A percentile compares a stretch with the other conserved stretches of the same genome.
Conservation (phyloP, 2,329 filamentous ascomycete species). For the Leptographium galeiforme region DNA sequence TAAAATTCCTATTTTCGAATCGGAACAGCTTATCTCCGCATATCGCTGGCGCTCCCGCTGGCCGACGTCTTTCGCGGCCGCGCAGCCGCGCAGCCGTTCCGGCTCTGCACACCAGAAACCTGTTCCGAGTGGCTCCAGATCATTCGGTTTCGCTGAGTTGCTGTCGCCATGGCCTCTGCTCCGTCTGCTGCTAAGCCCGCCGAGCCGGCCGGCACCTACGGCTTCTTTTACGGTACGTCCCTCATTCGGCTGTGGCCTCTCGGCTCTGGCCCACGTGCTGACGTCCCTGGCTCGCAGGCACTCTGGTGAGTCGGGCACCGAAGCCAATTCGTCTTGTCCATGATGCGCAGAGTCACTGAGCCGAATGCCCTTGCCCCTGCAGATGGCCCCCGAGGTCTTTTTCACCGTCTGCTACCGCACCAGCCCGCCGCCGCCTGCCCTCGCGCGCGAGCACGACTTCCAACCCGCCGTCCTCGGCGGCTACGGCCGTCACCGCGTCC, state of each 20-base stretch:
- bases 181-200: background rate
- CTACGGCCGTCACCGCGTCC: conserved; percentile 59
- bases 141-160: background rate
- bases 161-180: background rate
- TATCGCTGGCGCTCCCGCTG: background rate
- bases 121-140: too few species aligned
- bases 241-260: too few species aligned
- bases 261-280: background rate
- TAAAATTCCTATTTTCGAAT: background rate
- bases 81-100: too few species aligned
- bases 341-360: too few species aligned
- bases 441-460: conserved; percentile 45
- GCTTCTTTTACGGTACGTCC: conserved; percentile 43
- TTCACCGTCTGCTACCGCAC: conserved; percentile 67
- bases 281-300: conserved; percentile 23
- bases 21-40: background rate
- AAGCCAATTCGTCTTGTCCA: background rate
- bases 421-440: conserved; percentile 30
- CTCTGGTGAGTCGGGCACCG: conserved; percentile 17
- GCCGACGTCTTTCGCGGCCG: too few species aligned
- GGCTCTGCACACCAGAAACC: background rate
- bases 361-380: background rate
- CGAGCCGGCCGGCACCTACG: conserved; percentile 14
- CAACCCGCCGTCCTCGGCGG: conserved; percentile 62
- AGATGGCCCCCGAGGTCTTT: conserved; percentile 79